Evolutionary conservation across 164 flowering plant genomes (phyloP).

Genomic region (Tetrastigma voinierianum): DNA sequence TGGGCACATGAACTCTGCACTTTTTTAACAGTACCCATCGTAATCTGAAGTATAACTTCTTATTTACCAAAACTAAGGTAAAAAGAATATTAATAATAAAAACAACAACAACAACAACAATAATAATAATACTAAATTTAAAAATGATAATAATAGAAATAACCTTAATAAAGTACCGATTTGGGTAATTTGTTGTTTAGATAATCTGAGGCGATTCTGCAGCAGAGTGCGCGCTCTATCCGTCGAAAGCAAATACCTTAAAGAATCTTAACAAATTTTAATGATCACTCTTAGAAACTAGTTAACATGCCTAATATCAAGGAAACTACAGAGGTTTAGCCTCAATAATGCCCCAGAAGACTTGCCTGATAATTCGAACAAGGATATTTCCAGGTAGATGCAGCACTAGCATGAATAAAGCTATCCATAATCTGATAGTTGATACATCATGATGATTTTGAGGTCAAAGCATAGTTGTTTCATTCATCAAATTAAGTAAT

Average conservation of each 20-base stretch:
- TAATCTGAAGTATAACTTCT: too few species aligned
- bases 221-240: slow-evolving; percentile 75
- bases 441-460: background rate
- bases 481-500: too few species aligned
- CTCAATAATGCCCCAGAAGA: slow-evolving; percentile 38
- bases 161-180: slow-evolving; percentile 68
- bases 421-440: slow-evolving; percentile 70
- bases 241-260: slow-evolving; percentile 68
- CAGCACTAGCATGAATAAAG: slow-evolving; percentile 85
- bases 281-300: slow-evolving; percentile 56
- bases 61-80: too few species aligned
- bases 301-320: slow-evolving; percentile 89
- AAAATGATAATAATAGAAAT: slow-evolving; percentile 1
- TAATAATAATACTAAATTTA: too few species aligned
- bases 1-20: too few species aligned
- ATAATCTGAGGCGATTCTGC: too few species aligned
- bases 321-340: slow-evolving; percentile 72
- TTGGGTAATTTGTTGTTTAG: slow-evolving; percentile 67
- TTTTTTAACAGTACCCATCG: too few species aligned
- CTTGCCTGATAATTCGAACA: slow-evolving; percentile 47
- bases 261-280: slow-evolving; percentile 60
- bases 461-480: too few species aligned
- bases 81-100: too few species aligned
- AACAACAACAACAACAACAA: too few species aligned
- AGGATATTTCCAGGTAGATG: slow-evolving; percentile 91